Evolutionary conservation across 441 rosid genomes (phyloP).

Genomic region (Mallotus japonicus): DNA sequence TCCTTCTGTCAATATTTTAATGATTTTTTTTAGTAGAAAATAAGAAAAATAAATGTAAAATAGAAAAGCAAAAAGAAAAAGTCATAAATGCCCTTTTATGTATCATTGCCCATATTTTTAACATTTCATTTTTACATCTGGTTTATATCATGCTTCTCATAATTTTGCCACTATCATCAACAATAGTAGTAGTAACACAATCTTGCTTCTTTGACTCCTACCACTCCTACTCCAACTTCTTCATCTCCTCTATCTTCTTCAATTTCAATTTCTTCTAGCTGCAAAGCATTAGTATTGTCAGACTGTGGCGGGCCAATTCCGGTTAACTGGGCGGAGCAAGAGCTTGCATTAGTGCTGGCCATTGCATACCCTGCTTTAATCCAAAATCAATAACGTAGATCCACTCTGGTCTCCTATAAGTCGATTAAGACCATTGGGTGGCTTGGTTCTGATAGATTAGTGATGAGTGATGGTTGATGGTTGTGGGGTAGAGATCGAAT

Average conservation of each 20-base stretch:
- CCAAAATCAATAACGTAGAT: constrained; percentile 86
- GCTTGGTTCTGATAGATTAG: constrained; percentile 16
- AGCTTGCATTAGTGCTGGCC: constrained; percentile 89
- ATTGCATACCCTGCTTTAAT: constrained; percentile 78
- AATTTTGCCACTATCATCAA: too few relatives aligned
- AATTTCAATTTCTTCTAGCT: constrained; percentile 38
- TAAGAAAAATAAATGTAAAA: too few relatives aligned
- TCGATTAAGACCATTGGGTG: constrained; percentile 65
- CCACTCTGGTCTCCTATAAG: constrained; percentile 83
- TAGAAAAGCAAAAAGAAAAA: too few relatives aligned
- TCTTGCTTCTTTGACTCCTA: too few relatives aligned
- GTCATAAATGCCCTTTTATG: too few relatives aligned
- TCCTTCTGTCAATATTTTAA: too few relatives aligned
- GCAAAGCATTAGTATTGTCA: constrained; percentile 59
- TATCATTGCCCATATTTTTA: too few relatives aligned
- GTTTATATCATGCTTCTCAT: too few relatives aligned
- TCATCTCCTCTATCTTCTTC: too few relatives aligned
- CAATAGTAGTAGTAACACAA: constrained; percentile 7
- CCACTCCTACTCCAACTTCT: too few relatives aligned
- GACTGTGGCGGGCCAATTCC: constrained; percentile 76
- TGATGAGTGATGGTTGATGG: constrained; percentile 12
- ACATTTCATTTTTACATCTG: too few relatives aligned
- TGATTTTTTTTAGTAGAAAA: too few relatives aligned
- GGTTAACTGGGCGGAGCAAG: constrained; percentile 78
- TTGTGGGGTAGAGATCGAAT: constrained; percentile 20